These are phyloP conservation scores for Puccinia polysora DNA, from an alignment of 1,284 basidiomycete species.

Conservation along the genomic window DNA sequence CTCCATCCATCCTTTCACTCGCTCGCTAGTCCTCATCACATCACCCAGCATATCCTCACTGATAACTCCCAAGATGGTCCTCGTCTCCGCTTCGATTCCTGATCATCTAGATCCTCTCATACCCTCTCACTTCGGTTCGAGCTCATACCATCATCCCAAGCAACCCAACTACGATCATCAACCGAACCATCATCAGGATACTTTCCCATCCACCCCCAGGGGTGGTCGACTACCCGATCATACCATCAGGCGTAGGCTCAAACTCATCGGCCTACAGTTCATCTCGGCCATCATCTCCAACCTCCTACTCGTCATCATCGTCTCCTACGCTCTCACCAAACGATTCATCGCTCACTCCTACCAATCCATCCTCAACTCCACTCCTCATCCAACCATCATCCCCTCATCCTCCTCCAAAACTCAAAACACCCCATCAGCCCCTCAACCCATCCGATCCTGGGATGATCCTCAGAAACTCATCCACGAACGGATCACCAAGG, in stretches of 20 bases:
- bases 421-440: not conserved
- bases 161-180: no score
- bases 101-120: no score
- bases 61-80: no score
- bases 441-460: slow-evolving; percentile 55
- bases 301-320: slow-evolving; percentile 56
- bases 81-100: no score
- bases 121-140: no score
- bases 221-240: slow-evolving; percentile 48
- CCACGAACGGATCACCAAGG: slow-evolving; percentile 58
- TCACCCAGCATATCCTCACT: no score
- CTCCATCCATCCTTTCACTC: no score
- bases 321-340: slow-evolving; percentile 53
- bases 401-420: not conserved
- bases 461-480: slow-evolving; percentile 58
- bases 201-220: slow-evolving; percentile 49
- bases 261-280: slow-evolving; percentile 56
- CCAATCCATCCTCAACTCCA: slow-evolving; percentile 4
- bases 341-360: slow-evolving; percentile 45
- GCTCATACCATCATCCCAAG: no score
- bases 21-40: no score
- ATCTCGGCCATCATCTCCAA: slow-evolving; percentile 58
- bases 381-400: not conserved
- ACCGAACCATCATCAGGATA: slow-evolving; percentile 43
- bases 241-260: slow-evolving; percentile 50